Evolutionary conservation across 2,329 filamentous ascomycete species (phyloP), one percentile per base, ranked within the genome.

Genomic region (Ceratocystis lukuohia): DNA sequence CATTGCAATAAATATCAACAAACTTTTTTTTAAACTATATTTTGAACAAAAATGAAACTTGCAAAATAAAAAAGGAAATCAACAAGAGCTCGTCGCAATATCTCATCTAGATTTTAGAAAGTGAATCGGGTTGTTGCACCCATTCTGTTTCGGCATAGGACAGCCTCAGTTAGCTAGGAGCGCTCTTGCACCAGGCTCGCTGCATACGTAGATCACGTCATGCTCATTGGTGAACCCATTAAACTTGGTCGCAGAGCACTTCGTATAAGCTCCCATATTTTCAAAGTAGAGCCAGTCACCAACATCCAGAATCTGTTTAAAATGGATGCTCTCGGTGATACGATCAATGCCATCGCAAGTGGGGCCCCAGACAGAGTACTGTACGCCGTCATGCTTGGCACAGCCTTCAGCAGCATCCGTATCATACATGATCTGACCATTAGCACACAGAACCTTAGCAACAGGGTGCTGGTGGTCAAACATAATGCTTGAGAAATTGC

Each of bases 261-360:
- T 96, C 71, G 94, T 97, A 77, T 99, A 99, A 28, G 94, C 93
- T 66, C 94, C 94, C 94, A 99, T 99, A 69, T 96, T 86, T 78
- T 96, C 91, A 77, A 99, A 99, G 79, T 96, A 99, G 65, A 99
- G 82, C 94, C 94, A 99, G 76, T 99, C 94, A 64, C 94, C 94
- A 6, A 96, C 89, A 73, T 96, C 87, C 56, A 99, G 79, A 61
- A 88, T 82, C 65, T 88, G 85, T 44, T 85, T 79, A 72, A 96
- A 90, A 69, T 82, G 84, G 75, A 89, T 90, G 74, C 87, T 89
- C 75, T 90, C 85, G 62, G 88, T 85, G 77, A 99, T 96, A 75
- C 91, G 89, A 77, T 99, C 94, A 72, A 99, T 97, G 68, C 94
- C 93, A 74, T 99, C 94, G 74, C 94, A 99, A 17, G 94, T 97